These are phyloP conservation scores for Hirschfeldia incana DNA, from an alignment of 345 rosid species.

Conservation along the genomic window DNA sequence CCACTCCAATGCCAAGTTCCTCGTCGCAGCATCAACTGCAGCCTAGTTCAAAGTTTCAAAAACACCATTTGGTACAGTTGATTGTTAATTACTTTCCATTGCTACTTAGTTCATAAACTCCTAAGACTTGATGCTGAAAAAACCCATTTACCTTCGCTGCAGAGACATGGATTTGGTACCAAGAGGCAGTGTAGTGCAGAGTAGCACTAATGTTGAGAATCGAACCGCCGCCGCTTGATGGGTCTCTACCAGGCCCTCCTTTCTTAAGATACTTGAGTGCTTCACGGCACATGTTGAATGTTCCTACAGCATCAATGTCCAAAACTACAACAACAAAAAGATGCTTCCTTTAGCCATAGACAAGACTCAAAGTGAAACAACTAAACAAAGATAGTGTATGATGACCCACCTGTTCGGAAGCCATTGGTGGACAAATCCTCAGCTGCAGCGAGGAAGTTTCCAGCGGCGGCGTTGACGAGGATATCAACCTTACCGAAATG, in stretches of 20 bases:
- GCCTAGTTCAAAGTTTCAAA: constrained; percentile 51
- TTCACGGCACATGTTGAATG: constrained; percentile 71
- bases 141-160: constrained; percentile 69
- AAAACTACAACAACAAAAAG: constrained; percentile 45
- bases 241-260: constrained; percentile 59
- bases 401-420: constrained; percentile 63
- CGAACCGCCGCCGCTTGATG: constrained; percentile 43
- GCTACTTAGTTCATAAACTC: neutral
- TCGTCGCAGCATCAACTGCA: constrained; percentile 67
- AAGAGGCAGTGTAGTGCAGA: constrained; percentile 70
- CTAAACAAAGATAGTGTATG: neutral
- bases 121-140: neutral
- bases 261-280: constrained; percentile 72
- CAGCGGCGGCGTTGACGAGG: constrained; percentile 84
- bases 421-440: constrained; percentile 89
- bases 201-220: constrained; percentile 83
- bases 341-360: neutral
- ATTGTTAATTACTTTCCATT: neutral
- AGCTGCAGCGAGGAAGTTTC: constrained; percentile 69
- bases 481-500: constrained; percentile 66
- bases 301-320: constrained; percentile 81
- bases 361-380: neutral
- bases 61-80: neutral
- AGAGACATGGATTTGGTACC: constrained; percentile 86
- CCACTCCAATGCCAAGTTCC: constrained; percentile 85